Percentiles rank a stretch among this genome's conserved stretches.
Evolutionary conservation across 1,284 basidiomycete species (phyloP).

Genomic region (Moniliophthora roreri): DNA sequence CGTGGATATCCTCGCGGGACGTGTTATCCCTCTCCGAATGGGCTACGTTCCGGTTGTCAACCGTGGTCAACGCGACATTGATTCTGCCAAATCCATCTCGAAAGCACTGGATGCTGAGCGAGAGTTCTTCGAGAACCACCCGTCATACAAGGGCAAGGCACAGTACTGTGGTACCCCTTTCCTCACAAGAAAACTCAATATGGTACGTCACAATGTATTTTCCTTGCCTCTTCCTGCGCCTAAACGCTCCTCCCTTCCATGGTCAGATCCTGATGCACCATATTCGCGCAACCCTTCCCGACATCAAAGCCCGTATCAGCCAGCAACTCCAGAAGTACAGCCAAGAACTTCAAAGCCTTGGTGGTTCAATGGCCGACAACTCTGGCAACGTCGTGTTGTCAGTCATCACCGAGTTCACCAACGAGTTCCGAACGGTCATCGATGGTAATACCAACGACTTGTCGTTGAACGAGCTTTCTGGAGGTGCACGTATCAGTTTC

Average conservation of each 20-base stretch:
- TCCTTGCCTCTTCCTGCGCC: constrained; percentile 7
- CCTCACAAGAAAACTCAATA: constrained; percentile 95
- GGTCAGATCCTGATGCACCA: constrained; percentile 99
- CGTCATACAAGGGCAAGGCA: constrained; percentile 90
- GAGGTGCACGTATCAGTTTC: constrained; percentile 96
- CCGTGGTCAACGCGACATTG: constrained; percentile 96
- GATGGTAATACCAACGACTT: constrained; percentile 97
- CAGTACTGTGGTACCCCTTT: constrained; percentile 98
- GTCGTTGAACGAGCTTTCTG: constrained; percentile 91
- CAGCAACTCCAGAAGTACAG: constrained; percentile 88
- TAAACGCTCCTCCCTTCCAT: neutral
- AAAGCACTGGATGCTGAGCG: constrained; percentile 88
- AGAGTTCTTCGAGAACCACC: constrained; percentile 92
- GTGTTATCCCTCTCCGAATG: constrained; percentile 90
- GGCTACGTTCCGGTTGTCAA: constrained; percentile 99
- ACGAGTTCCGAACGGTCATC: constrained; percentile 94
- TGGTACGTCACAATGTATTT: constrained; percentile 51
- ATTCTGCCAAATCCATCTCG: constrained; percentile 80
- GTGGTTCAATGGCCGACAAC: constrained; percentile 86
- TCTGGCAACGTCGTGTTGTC: constrained; percentile 89
- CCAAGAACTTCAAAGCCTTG: constrained; percentile 82
- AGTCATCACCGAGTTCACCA: constrained; percentile 97
- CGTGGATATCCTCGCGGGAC: constrained; percentile 97
- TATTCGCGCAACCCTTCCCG: constrained; percentile 93
- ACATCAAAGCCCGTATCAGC: constrained; percentile 93